Evolutionary conservation across 208 protist genomes (phyloP), one percentile per base, ranked within the genome.

Genomic region (Wallacemonas sp.): DNA sequence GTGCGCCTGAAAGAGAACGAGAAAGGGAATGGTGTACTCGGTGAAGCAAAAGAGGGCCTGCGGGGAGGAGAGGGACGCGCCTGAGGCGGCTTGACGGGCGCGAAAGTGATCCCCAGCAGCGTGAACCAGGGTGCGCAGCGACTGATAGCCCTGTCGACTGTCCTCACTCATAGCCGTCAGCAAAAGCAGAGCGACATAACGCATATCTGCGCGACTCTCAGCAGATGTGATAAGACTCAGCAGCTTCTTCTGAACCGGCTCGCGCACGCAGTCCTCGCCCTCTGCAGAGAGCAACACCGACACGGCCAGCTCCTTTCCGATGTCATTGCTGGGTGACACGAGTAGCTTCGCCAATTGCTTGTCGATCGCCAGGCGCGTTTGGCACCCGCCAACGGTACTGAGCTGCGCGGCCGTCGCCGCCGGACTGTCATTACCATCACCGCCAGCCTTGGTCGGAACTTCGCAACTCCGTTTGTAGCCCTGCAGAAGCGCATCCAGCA

Each of bases 1-100:
- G 55, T 92, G 85, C 0, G 86, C 81, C 64, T 94, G 79, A 36
- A 93, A 89, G 56, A 93, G 78, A 0, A 94, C 74, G 21, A 94
- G 62, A 68, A 90, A 90, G 2, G 90, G 90, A 4, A 94, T 78
- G 11, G 75, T 68, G 66, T 94, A 94, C 72, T 96, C 90, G 56
- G 81, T 62, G 72, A 80, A 91, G 76, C 79, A 90, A 51, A 56
- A 75, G 12, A 88, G 66, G 4, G 88, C 88, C 17, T 61, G 61
- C 0, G 79, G 76, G 2, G 69, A 73, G 9, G 83, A 87, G 17
- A 92, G 72, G 1, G 73, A 78, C 14, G 54, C 62, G 12, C 68
- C 74, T 39, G 68, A 62, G 24, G 78, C 77, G 2, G 59, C 64
- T 58, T 85, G 81, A 53, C 70, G 71, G 27, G 33, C 24, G 2